Conservation (phyloP, 768 basidiomycete species). For the Boletellus ananas region DNA sequence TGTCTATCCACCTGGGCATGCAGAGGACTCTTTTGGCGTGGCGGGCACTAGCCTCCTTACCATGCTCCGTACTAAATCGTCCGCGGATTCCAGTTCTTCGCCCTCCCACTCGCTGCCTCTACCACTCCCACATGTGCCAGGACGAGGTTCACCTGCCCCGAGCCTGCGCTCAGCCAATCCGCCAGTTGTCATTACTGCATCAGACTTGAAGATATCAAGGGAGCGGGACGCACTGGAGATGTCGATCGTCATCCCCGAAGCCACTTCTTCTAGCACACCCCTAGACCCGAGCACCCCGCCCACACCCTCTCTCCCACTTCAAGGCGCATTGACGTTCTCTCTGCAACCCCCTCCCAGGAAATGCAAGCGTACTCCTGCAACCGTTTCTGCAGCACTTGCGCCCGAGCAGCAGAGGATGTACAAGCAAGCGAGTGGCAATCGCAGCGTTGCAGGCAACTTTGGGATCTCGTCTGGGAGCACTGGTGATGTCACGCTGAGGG, state of each 20-base stretch:
- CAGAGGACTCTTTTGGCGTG: constrained; percentile 56
- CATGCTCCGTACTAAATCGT: constrained; percentile 44
- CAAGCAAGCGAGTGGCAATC: constrained; percentile 24
- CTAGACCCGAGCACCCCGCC: constrained; percentile 21
- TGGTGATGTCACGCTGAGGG: constrained; percentile 9
- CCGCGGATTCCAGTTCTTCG: constrained; percentile 22
- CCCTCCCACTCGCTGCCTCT: constrained; percentile 33
- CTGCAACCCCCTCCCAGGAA: constrained; percentile 35
- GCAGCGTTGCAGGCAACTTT: constrained; percentile 30
- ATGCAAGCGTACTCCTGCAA: constrained; percentile 16
- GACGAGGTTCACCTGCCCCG: constrained; percentile 22
- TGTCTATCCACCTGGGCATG: constrained; percentile 32
- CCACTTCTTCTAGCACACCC: constrained; percentile 26
- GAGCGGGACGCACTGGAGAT: constrained; percentile 30
- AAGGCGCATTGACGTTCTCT: constrained; percentile 29
- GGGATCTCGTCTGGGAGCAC: constrained; percentile 18
- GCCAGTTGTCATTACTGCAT: constrained; percentile 19
- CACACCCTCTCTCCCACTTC: constrained; percentile 26
- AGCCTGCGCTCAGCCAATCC: constrained; percentile 23
- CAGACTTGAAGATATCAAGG: constrained; percentile 39
- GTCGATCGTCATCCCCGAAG: constrained; percentile 10
- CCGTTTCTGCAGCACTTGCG: background rate
- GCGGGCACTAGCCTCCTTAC: constrained; percentile 53
- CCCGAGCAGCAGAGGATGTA: constrained; percentile 21
- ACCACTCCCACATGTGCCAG: constrained; percentile 16